These are phyloP conservation scores for Myxozyma vanderwaltii DNA, from an alignment of 805 yeast genomes.

Conservation along the genomic window DNA sequence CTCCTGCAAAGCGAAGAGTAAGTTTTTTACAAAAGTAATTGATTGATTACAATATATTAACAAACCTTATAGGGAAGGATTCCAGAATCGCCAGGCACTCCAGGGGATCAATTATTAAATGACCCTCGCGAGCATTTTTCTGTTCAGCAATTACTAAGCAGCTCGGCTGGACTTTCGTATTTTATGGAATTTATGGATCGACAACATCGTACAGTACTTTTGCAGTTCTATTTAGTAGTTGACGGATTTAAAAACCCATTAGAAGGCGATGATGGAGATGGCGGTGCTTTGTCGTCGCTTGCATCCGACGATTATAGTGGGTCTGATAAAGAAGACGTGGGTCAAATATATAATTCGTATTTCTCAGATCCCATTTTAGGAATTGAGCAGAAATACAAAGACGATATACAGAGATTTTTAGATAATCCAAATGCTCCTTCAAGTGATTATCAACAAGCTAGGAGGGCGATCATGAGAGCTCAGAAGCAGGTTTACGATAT, in stretches of 20 bases:
- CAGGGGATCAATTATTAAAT: neutral
- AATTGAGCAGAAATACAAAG: conserved; percentile 34
- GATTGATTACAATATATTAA: neutral
- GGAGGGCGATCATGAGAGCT: conserved; percentile 59
- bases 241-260: conserved; percentile 73
- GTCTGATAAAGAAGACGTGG: conserved; percentile 56
- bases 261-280: conserved; percentile 38
- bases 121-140: conserved; percentile 41
- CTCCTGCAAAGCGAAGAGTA: conserved; percentile 14
- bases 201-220: conserved; percentile 48
- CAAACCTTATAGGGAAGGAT: conserved; percentile 1
- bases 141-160: conserved; percentile 51
- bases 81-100: conserved; percentile 1
- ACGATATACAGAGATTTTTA: conserved; percentile 47
- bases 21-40: neutral
- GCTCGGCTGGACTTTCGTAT: conserved; percentile 51
- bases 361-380: conserved; percentile 41
- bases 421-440: conserved; percentile 31
- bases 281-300: conserved; percentile 31
- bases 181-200: conserved; percentile 60
- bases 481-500: conserved; percentile 57
- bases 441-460: conserved; percentile 52
- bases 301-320: conserved; percentile 34
- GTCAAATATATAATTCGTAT: conserved; percentile 51
- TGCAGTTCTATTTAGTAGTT: conserved; percentile 69